phyloP scores from a whole-genome alignment of 805 yeast species.

The Brettanomyces sp. region DNA sequence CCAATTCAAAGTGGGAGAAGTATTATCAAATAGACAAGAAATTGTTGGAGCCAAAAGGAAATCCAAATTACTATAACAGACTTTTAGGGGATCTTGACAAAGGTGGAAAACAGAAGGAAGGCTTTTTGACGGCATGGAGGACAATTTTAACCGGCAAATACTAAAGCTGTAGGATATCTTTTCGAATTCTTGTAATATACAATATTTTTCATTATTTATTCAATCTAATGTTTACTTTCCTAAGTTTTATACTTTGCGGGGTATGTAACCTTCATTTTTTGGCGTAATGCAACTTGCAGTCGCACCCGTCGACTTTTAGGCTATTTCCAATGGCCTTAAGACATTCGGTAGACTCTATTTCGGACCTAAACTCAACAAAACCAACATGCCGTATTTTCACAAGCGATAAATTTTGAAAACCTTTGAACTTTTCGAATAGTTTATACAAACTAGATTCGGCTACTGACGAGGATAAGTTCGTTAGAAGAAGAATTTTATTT shows the following conservation, averaged over 20 bases:
- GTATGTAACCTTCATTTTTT: conserved; percentile 12
- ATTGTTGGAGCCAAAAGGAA: conserved; percentile 72
- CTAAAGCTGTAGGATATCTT: conserved; percentile 5
- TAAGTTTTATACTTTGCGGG: too few species aligned
- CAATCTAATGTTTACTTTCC: not conserved
- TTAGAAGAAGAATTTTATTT: conserved; percentile 58
- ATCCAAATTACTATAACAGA: conserved; percentile 68
- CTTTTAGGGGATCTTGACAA: conserved; percentile 54
- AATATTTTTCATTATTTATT: not conserved
- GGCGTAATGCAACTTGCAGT: conserved; percentile 24
- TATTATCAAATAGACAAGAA: conserved; percentile 60
- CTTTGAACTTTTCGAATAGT: conserved; percentile 42
- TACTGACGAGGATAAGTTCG: conserved; percentile 43
- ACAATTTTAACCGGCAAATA: conserved; percentile 71
- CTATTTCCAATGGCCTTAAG: conserved; percentile 13
- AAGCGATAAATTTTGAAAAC: conserved; percentile 57
- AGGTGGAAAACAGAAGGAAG: conserved; percentile 61
- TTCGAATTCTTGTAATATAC: not conserved
- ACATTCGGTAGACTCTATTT: conserved; percentile 33
- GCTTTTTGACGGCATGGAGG: conserved; percentile 53
- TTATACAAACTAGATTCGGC: conserved; percentile 31
- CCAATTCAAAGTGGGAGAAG: conserved; percentile 51
- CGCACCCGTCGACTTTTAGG: conserved; percentile 10
- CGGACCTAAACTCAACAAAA: conserved; percentile 67
- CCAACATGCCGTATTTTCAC: conserved; percentile 65